Percentiles rank a stretch among this genome's conserved stretches.
Evolutionary conservation across 2,329 filamentous ascomycete species (phyloP).

Genomic region (Scytalidium sp.): DNA sequence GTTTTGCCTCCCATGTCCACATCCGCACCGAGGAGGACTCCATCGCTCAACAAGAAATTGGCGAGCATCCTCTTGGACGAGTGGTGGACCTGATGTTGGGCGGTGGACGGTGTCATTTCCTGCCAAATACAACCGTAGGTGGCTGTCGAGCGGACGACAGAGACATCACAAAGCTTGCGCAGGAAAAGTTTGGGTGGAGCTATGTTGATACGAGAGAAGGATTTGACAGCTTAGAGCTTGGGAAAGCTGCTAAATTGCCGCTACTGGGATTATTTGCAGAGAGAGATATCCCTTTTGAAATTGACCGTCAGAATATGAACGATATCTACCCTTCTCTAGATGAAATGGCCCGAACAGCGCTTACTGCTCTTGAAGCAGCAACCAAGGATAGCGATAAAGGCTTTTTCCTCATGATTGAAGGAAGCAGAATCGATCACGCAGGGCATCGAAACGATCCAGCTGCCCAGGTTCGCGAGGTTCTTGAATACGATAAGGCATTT

Average conservation of each 20-base stretch:
- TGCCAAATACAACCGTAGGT: constrained; percentile 76
- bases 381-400: constrained; percentile 83
- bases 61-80: constrained; percentile 78
- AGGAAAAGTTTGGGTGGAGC: constrained; percentile 72
- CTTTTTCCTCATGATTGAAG: constrained; percentile 99
- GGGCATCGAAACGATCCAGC: constrained; percentile 83
- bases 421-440: constrained; percentile 92
- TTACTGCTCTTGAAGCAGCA: constrained; percentile 75
- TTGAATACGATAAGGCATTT: constrained; percentile 92
- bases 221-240: constrained; percentile 72
- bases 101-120: constrained; percentile 88
- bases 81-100: constrained; percentile 91
- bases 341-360: constrained; percentile 84
- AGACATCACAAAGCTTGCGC: constrained; percentile 72
- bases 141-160: constrained; percentile 78
- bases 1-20: constrained; percentile 87
- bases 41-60: constrained; percentile 90
- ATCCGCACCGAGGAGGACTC: constrained; percentile 78
- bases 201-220: constrained; percentile 70
- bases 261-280: constrained; percentile 82
- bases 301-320: constrained; percentile 78
- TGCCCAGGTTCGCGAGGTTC: constrained; percentile 83
- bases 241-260: constrained; percentile 69
- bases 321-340: constrained; percentile 83
- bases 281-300: constrained; percentile 85